Evolutionary conservation across 768 basidiomycete genomes (phyloP), one percentile per base, ranked within the genome.

Genomic region (Piloderma croceum): DNA sequence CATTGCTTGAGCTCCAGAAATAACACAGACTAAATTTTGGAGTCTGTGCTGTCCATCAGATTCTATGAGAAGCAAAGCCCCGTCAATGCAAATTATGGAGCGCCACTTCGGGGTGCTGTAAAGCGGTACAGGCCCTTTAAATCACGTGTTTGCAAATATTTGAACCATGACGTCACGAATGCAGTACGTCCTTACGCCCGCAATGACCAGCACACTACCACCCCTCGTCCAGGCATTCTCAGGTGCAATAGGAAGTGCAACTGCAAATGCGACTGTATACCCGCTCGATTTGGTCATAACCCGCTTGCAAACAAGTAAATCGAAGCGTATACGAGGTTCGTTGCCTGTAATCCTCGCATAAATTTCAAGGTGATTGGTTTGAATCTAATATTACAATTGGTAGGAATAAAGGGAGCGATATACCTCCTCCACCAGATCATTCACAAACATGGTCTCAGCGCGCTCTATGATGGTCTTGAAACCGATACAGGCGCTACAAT

Each of bases 211-310:
- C 42, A 68, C 71, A 0, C 64, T 82, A 2, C 77, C 79, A 3
- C 79, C 79, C 4, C 61, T 79, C 11, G 67, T 74, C 1, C 79
- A 81, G 48, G 79, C 79, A 0, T 62, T 71, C 42, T 74, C 77
- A 5, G 79, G 78, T 3, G 69, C 74, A 1, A 59, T 78, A 31
- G 79, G 76, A 10, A 74, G 74, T 44, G 74, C 73, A 1, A 58
- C 71, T 6, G 74, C 77, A 0, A 77, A 77, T 47, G 56, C 68
- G 0, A 46, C 76, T 22, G 67, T 71, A 0, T 82, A 79, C 45
- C 79, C 79, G 1, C 65, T 82, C 5, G 77, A 79, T 51, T 64
- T 79, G n/a, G 66, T 76, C 7, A 69, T 70, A 1, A 77, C 77
- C 2, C 63, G 71, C 21, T 56, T 77, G 6, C 74, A 76, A 51